Conservation (phyloP, 768 basidiomycete genomes). For the Lactarius tabidus region DNA sequence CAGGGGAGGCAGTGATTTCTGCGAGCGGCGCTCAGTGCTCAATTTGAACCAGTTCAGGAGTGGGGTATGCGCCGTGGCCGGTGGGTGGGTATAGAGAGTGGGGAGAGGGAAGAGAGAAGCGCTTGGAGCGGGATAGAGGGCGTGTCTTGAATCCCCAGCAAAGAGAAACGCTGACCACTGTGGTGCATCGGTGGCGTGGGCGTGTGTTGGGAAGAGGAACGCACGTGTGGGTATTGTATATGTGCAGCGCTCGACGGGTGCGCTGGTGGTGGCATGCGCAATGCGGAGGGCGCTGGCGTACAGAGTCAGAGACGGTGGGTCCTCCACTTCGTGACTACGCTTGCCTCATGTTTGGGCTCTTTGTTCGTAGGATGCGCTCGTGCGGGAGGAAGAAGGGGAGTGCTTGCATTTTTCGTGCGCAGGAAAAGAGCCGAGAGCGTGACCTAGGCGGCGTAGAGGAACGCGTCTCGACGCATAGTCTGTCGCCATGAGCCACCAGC, state of each 20-base stretch:
- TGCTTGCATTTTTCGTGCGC: conserved; percentile 13
- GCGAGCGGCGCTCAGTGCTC: conserved; percentile 41
- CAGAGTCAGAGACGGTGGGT: conserved; percentile 45
- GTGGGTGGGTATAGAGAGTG: neutral
- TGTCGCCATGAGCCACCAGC: too few relatives aligned
- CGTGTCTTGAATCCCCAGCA: conserved; percentile 49
- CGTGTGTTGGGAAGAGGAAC: conserved; percentile 71
- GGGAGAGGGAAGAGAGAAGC: conserved; percentile 11
- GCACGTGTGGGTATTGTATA: conserved; percentile 50
- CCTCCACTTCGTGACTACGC: neutral
- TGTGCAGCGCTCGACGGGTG: conserved; percentile 46
- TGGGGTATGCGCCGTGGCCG: too few relatives aligned
- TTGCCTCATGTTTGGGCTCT: conserved; percentile 4
- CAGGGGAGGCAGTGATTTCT: conserved; percentile 63
- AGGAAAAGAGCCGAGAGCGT: neutral
- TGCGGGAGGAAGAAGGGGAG: neutral
- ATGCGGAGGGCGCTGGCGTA: conserved; percentile 53
- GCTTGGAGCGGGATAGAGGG: conserved; percentile 21
- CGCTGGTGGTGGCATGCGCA: conserved; percentile 46
- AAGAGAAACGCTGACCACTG: conserved; percentile 73
- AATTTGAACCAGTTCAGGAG: neutral
- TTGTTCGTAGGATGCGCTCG: neutral
- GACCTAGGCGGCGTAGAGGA: too few relatives aligned
- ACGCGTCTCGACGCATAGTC: too few relatives aligned
- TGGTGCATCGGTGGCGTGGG: conserved; percentile 47